Evolutionary conservation across 2,329 filamentous ascomycete species (phyloP).

Genomic region (Corynespora cassiicola): DNA sequence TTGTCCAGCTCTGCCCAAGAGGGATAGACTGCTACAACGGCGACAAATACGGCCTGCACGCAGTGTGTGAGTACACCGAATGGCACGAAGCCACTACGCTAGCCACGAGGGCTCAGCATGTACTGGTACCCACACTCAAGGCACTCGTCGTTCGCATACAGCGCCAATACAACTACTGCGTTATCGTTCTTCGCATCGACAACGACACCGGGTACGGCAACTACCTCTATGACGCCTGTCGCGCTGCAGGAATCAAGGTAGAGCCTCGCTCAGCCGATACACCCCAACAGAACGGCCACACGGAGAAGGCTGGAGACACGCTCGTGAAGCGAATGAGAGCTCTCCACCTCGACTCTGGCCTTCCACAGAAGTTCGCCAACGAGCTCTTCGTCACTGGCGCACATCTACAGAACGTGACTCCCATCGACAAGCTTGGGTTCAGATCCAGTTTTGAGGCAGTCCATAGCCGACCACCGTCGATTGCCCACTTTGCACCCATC

Average conservation of each 20-base stretch:
- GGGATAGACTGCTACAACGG: conserved; percentile 8
- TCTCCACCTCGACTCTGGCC: conserved; percentile 1
- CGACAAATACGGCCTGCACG: conserved; percentile 2
- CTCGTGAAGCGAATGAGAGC: conserved; percentile 10
- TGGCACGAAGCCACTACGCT: conserved; percentile 9
- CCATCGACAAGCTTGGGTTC: conserved; percentile 3
- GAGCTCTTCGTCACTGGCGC: conserved; percentile 9
- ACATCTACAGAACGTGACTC: conserved; percentile 17
- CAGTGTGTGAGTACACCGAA: conserved; percentile 2
- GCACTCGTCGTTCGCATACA: background rate
- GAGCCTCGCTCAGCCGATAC: conserved; percentile 3
- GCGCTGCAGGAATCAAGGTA: conserved; percentile 4
- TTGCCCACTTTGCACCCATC: conserved; percentile 6
- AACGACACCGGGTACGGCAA: conserved; percentile 3
- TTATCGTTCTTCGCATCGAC: conserved; percentile 1
- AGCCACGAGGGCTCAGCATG: conserved; percentile 5
- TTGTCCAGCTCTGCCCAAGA: conserved; percentile 7
- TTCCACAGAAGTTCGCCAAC: conserved; percentile 10
- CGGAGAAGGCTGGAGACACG: conserved; percentile 7
- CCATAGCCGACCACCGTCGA: conserved; percentile 2
- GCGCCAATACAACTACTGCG: conserved; percentile 4
- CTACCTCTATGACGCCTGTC: background rate
- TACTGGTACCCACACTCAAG: conserved; percentile 3
- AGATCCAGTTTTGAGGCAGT: conserved; percentile 15
- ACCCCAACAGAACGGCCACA: conserved; percentile 6